A percentile compares a stretch with the other conserved stretches of the same genome.
Evolutionary conservation across 164 flowering plant species (phyloP).

Genomic region (Berberis vulgaris): DNA sequence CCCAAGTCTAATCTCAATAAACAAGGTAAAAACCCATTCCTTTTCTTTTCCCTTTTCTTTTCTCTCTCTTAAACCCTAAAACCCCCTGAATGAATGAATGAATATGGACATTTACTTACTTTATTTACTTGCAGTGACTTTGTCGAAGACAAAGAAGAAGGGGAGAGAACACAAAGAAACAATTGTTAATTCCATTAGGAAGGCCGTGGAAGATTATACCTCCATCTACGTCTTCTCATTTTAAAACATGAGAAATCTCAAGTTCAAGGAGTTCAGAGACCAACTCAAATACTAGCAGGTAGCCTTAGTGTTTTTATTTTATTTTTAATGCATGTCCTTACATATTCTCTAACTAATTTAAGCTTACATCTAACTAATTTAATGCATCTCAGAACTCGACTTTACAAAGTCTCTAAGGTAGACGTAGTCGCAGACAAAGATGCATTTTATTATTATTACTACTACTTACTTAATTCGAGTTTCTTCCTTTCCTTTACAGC

Average conservation of each 20-base stretch:
- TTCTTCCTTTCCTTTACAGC: slow-evolving; percentile 6
- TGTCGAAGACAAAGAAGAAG: slow-evolving; percentile 90
- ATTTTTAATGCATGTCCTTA: too few relatives aligned
- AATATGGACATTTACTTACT: too few relatives aligned
- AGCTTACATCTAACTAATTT: background rate
- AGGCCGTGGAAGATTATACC: slow-evolving; percentile 60
- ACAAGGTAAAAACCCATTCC: background rate
- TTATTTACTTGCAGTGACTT: slow-evolving; percentile 40
- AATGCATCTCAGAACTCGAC: slow-evolving; percentile 43
- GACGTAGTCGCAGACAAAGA: background rate
- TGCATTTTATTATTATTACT: background rate
- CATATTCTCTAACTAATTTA: too few relatives aligned
- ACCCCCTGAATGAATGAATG: too few relatives aligned
- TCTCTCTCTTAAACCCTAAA: background rate
- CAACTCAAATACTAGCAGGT: too few relatives aligned
- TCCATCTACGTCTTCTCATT: slow-evolving; percentile 63
- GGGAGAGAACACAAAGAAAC: slow-evolving; percentile 80
- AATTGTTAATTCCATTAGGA: slow-evolving; percentile 53
- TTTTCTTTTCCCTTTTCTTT: too few relatives aligned
- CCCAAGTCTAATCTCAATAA: background rate
- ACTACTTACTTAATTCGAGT: background rate
- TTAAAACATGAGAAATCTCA: slow-evolving; percentile 85
- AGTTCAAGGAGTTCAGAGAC: too few relatives aligned
- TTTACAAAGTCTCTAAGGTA: slow-evolving; percentile 79
- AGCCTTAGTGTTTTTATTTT: too few relatives aligned